These are phyloP conservation scores for Hevea brasiliensis DNA, from an alignment of 345 rosid genomes.

Conservation along the genomic window DNA sequence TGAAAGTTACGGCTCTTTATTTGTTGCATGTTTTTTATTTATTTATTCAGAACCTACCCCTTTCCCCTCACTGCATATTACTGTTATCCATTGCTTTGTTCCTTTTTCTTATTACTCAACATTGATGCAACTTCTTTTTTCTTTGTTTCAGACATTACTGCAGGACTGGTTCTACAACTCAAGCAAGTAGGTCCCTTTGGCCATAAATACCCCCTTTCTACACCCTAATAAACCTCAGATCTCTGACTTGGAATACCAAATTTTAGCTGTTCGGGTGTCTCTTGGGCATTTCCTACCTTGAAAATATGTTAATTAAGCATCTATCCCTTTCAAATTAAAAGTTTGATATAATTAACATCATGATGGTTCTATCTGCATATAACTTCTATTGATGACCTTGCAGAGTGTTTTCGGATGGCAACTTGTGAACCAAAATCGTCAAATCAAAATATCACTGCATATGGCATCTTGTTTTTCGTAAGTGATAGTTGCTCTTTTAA, in stretches of 20 bases:
- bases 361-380: slow-evolving; percentile 4
- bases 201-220: not conserved
- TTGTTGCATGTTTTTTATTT: slow-evolving; percentile 14
- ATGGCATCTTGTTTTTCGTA: slow-evolving; percentile 86
- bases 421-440: slow-evolving; percentile 66
- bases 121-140: not conserved
- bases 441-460: slow-evolving; percentile 91
- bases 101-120: not conserved
- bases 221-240: not conserved
- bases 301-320: not conserved
- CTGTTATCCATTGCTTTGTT: not conserved
- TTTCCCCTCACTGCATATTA: not conserved
- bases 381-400: slow-evolving; percentile 32
- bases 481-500: slow-evolving; percentile 39
- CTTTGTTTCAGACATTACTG: slow-evolving; percentile 71
- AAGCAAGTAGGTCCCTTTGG: slow-evolving; percentile 38
- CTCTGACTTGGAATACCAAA: not conserved
- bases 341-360: not conserved
- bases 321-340: not conserved
- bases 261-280: not conserved
- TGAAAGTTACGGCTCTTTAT: slow-evolving; percentile 7
- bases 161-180: slow-evolving; percentile 80
- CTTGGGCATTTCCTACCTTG: not conserved
- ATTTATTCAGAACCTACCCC: not conserved
- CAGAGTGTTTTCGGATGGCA: slow-evolving; percentile 84